Base-by-base conservation (phyloP, 495 filamentous ascomycete species). In the Lasiosphaeris hirsuta region DNA sequence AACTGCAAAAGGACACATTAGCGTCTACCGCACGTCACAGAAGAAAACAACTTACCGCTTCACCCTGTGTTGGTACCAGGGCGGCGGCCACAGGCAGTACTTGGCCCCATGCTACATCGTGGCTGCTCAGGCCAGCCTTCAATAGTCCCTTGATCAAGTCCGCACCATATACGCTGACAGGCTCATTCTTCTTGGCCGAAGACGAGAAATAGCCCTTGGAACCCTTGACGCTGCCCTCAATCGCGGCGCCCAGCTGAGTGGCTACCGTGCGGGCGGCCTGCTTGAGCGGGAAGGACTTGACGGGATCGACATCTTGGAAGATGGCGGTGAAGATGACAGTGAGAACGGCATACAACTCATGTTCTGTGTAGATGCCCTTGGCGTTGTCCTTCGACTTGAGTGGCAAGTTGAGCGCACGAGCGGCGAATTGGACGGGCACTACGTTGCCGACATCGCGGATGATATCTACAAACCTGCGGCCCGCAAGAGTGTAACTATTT, bases 281-380 rank as follows among this genome's bases (percentile, higher is more conserved):
- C 44, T 83, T 77, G 47, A 92, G 40, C 0, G 81, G 75, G 69
- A 82, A 84, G 8, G 75, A 74, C 57, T 79, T 80, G 45, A 71
- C 72, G 0, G 79, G 70, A 43, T 85, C 82, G 0, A 70, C 54
- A 17, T 78, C 72, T 37, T 67, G 72, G 64, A 80, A 84, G 44
- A 84, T 70, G 30, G 64, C 66, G 13, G 68, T 72, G 64, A 84
- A 91, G 54, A 92, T 79, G 30, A 85, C 76, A 0, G 87, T 78
- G 7, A 95, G 73, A n/a, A 86, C 82, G 70, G 82, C 84, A 70
- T 90, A 92, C 57, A 94, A 72, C 71, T 94, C 89, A 38, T 92
- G 82, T 62, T 89, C 87, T 7, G 84, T 88, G 73, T 90, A 92
- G 36, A 90, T 72, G 5, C 87, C 88, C 57, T 80, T 81, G 10